phyloP scores from a whole-genome alignment of 2,329 filamentous ascomycete species.

The Fusarium sp. region DNA sequence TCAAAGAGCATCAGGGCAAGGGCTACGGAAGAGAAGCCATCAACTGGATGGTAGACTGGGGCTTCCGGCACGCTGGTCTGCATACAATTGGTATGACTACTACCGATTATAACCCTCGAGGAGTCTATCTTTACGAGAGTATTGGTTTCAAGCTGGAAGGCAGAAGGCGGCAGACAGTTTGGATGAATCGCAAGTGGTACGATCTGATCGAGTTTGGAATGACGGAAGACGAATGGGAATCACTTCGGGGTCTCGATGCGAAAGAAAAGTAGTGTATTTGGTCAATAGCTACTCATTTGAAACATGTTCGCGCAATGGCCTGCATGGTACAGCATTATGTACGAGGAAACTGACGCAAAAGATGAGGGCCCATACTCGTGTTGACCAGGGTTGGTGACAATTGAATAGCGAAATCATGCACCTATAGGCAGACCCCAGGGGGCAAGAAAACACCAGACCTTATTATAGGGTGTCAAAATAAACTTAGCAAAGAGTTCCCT shows the following conservation, averaged over 20 bases:
- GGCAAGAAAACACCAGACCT: no score
- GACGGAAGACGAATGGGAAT: slow-evolving; percentile 53
- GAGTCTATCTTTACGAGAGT: not conserved
- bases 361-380: not conserved
- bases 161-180: slow-evolving; percentile 48
- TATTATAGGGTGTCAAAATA: no score
- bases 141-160: slow-evolving; percentile 11
- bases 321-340: not conserved
- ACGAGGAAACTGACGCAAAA: no score
- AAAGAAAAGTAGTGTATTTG: not conserved
- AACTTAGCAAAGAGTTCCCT: no score
- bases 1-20: slow-evolving; percentile 3
- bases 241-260: slow-evolving; percentile 2
- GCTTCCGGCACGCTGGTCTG: slow-evolving; percentile 6
- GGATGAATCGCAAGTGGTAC: slow-evolving; percentile 56
- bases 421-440: no score
- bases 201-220: slow-evolving; percentile 52
- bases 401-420: not conserved
- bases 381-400: not conserved
- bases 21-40: slow-evolving; percentile 11
- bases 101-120: not conserved
- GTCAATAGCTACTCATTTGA: not conserved
- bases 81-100: slow-evolving; percentile 5
- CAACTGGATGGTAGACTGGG: slow-evolving; percentile 25
- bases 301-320: not conserved